phyloP scores from a whole-genome alignment of 192 early-diverging fungal genomes.

The Paraglomus occultum region DNA sequence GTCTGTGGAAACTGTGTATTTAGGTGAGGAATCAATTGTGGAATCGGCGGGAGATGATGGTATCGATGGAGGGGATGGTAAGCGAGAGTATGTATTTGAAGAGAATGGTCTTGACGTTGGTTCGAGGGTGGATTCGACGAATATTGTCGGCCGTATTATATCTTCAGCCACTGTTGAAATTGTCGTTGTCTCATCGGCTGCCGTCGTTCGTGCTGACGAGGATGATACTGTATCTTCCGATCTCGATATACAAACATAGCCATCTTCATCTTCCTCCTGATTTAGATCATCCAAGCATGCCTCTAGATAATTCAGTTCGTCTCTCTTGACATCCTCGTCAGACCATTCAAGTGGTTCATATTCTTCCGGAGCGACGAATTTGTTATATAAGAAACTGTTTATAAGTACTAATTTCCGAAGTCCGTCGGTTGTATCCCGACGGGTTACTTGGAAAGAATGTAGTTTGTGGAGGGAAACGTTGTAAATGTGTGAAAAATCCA shows the following conservation, averaged over 20 bases:
- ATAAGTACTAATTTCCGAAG: constrained; percentile 12
- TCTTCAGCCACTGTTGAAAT: no score
- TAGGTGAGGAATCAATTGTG: no score
- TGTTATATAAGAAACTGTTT: constrained; percentile 15
- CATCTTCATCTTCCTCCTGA: constrained; percentile 11
- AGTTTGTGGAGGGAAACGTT: constrained; percentile 7
- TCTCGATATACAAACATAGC: constrained; percentile 10
- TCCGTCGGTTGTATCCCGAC: neutral
- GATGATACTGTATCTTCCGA: neutral
- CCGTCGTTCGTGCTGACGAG: no score
- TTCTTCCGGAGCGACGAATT: neutral
- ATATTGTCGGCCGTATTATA: no score
- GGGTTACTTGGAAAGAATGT: neutral
- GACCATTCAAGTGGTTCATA: constrained; percentile 5
- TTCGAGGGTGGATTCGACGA: no score
- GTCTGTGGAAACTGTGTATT: no score
- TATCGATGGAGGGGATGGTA: no score
- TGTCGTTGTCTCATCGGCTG: no score
- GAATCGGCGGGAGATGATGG: no score
- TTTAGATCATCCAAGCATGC: constrained; percentile 8
- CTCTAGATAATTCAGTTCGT: constrained; percentile 19
- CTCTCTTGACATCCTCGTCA: constrained; percentile 29
- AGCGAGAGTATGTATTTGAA: no score
- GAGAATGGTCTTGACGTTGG: no score
- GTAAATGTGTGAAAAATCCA: neutral